Conservation (phyloP, 371 early-diverging fungal genomes). For the Fennellomyces sp. region DNA sequence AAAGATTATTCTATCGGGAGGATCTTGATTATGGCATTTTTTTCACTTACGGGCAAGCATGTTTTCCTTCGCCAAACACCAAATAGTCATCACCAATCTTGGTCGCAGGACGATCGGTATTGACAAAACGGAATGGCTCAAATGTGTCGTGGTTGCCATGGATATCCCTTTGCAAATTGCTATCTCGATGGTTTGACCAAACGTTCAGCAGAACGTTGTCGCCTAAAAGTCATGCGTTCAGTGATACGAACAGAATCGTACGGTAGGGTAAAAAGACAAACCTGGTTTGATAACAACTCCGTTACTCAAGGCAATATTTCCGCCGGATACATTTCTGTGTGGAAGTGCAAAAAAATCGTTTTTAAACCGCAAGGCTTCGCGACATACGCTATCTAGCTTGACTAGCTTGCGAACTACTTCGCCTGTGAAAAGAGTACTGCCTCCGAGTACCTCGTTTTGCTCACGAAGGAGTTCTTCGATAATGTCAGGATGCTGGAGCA, state of each 20-base stretch:
- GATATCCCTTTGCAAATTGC: constrained; percentile 11
- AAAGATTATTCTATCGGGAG: neutral
- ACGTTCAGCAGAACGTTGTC: constrained; percentile 27
- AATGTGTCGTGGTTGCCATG: constrained; percentile 29
- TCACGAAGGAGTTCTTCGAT: constrained; percentile 43
- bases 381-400: constrained; percentile 53
- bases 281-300: constrained; percentile 42
- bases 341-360: constrained; percentile 18
- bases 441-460: constrained; percentile 33
- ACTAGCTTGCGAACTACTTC: constrained; percentile 35
- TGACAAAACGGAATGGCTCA: constrained; percentile 49
- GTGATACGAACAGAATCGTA: neutral
- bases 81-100: constrained; percentile 44
- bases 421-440: constrained; percentile 21
- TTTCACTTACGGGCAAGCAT: constrained; percentile 20
- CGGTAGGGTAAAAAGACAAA: neutral
- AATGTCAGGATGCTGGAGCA: constrained; percentile 45
- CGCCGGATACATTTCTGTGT: constrained; percentile 31
- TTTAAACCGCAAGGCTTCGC: constrained; percentile 42
- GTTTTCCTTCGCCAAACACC: constrained; percentile 57
- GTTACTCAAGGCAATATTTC: constrained; percentile 30
- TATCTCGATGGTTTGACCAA: constrained; percentile 18
- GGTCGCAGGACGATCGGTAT: constrained; percentile 32
- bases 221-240: constrained; percentile 13
- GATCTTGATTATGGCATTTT: neutral